Conservation (phyloP, 257 asterid species). For the Linderniella brevidens region DNA sequence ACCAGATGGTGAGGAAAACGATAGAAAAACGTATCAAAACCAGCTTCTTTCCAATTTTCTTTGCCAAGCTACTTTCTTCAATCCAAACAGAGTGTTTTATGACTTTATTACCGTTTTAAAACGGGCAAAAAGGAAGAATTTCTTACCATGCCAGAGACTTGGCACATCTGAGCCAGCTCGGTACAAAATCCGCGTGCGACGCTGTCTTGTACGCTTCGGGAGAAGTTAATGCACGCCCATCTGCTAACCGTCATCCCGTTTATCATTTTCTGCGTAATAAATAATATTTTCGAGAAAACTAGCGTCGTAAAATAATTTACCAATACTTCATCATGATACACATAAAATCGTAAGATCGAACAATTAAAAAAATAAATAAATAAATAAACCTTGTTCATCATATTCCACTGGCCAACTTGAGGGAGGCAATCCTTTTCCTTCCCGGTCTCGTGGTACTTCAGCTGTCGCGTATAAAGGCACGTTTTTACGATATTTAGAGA, state of each 20-base stretch:
- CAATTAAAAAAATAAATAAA: background rate
- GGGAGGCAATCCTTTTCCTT: conserved; percentile 95
- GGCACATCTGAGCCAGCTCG: conserved; percentile 96
- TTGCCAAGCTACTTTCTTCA: conserved; percentile 2
- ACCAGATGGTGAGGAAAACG: too few relatives aligned
- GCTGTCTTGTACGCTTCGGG: conserved; percentile 86
- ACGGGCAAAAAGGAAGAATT: conserved; percentile 2
- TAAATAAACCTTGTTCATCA: conserved; percentile 85
- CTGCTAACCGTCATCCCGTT: conserved; percentile 93
- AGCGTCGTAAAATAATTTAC: background rate
- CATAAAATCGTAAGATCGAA: background rate
- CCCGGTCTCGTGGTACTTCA: conserved; percentile 86
- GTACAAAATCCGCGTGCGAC: conserved; percentile 94
- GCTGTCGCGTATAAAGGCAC: conserved; percentile 20
- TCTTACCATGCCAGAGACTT: conserved; percentile 94
- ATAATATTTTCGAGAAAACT: background rate
- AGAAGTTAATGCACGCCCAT: conserved; percentile 98
- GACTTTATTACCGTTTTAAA: too few relatives aligned
- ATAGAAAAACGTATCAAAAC: too few relatives aligned
- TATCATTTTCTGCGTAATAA: conserved; percentile 68
- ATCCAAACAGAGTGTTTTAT: too few relatives aligned
- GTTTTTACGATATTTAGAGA: background rate
- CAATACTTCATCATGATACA: background rate
- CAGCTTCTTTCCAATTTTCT: background rate
- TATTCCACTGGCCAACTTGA: conserved; percentile 99